Evolutionary conservation across 371 early-diverging fungal genomes (phyloP).

Genomic region (Mucor indicus): DNA sequence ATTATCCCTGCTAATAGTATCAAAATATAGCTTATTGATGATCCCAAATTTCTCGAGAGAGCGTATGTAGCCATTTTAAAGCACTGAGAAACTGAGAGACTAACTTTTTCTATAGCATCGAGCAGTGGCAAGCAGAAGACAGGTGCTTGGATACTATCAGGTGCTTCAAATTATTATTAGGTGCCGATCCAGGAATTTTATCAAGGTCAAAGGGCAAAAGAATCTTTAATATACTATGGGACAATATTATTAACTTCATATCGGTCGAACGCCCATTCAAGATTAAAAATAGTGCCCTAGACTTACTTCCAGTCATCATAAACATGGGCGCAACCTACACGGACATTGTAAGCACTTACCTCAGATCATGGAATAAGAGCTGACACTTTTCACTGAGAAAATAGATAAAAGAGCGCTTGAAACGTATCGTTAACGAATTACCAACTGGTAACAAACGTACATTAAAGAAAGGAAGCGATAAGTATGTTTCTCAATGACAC

Average conservation of each 20-base stretch:
- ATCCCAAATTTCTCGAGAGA: slow-evolving; percentile 25
- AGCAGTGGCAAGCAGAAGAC: slow-evolving; percentile 22
- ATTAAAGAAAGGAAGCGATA: too few relatives aligned
- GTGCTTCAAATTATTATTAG: slow-evolving; percentile 40
- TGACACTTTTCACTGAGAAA: too few relatives aligned
- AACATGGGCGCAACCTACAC: slow-evolving; percentile 18
- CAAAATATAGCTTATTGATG: slow-evolving; percentile 25
- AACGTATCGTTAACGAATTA: too few relatives aligned
- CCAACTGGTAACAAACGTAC: too few relatives aligned
- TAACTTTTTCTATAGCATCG: slow-evolving; percentile 16
- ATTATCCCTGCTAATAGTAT: neutral
- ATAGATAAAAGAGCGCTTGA: too few relatives aligned
- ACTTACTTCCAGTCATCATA: slow-evolving; percentile 34
- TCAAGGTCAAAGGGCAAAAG: slow-evolving; percentile 29
- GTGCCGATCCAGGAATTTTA: slow-evolving; percentile 44
- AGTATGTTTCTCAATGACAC: too few relatives aligned
- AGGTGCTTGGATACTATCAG: slow-evolving; percentile 27
- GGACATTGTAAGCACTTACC: slow-evolving; percentile 1
- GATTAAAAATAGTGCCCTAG: slow-evolving; percentile 25
- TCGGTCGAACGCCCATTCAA: slow-evolving; percentile 13
- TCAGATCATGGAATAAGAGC: too few relatives aligned
- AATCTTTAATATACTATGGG: slow-evolving; percentile 18
- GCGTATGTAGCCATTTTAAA: slow-evolving; percentile 33
- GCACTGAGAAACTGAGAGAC: neutral
- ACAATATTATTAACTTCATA: slow-evolving; percentile 16